These are phyloP conservation scores for Fusarium proliferatum DNA, from an alignment of 2,329 filamentous ascomycete species.

Conservation along the genomic window DNA sequence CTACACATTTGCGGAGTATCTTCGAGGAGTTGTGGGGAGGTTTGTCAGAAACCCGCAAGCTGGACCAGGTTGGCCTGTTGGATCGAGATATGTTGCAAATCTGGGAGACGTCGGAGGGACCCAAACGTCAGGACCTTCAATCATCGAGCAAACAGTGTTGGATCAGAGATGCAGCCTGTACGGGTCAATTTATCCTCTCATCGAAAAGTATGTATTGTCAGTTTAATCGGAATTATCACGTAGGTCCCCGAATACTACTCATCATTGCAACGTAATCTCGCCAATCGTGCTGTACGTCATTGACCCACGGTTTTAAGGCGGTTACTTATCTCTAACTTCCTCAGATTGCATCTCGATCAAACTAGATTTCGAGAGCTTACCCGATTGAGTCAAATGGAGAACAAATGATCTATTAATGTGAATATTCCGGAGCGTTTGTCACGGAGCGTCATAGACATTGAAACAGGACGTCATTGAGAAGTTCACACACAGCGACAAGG, in stretches of 20 bases:
- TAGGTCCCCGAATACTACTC: neutral
- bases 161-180: conserved; percentile 38
- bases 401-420: neutral
- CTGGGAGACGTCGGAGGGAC: conserved; percentile 36
- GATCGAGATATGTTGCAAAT: conserved; percentile 31
- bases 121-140: conserved; percentile 12
- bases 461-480: conserved; percentile 18
- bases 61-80: conserved; percentile 44
- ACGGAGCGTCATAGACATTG: conserved; percentile 24
- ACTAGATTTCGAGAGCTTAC: conserved; percentile 3
- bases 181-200: conserved; percentile 22
- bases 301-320: conserved; percentile 10
- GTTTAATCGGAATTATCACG: neutral
- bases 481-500: too few relatives aligned
- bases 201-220: conserved; percentile 21
- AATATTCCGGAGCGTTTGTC: conserved; percentile 2
- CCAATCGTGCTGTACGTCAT: conserved; percentile 24
- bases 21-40: conserved; percentile 35
- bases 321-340: conserved; percentile 12
- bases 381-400: conserved; percentile 9
- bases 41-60: conserved; percentile 41
- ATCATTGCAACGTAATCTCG: neutral
- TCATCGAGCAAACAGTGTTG: conserved; percentile 31
- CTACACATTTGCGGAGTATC: conserved; percentile 41
- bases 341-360: conserved; percentile 17